Evolutionary conservation across 768 basidiomycete genomes (phyloP).

Genomic region (Mycena belliarum): DNA sequence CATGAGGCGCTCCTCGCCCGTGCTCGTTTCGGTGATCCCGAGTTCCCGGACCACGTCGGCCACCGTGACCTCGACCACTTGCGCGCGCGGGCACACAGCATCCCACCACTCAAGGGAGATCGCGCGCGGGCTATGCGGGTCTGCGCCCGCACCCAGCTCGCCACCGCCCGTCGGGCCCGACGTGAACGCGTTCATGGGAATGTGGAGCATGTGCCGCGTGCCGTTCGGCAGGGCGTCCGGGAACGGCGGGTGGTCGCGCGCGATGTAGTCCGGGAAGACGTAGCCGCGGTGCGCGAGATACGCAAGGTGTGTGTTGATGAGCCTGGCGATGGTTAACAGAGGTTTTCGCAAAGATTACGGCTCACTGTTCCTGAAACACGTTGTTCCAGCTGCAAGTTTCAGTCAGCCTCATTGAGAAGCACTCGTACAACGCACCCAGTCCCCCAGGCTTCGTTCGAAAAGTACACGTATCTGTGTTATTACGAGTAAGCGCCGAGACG

Average conservation of each 20-base stretch:
- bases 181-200: conserved; percentile 20
- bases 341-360: background rate
- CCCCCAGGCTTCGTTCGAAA: conserved; percentile 7
- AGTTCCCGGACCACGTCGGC: background rate
- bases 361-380: conserved; percentile 16
- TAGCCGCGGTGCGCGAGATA: conserved; percentile 17
- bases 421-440: background rate
- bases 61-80: conserved; percentile 4
- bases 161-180: conserved; percentile 18
- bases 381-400: conserved; percentile 2
- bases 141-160: background rate
- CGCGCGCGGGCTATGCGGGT: background rate
- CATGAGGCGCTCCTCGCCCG: conserved; percentile 5
- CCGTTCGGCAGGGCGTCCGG: conserved; percentile 8
- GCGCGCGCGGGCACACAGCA: background rate
- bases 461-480: conserved; percentile 12
- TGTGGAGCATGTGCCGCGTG: conserved; percentile 6
- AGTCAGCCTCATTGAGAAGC: background rate
- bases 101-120: conserved; percentile 12
- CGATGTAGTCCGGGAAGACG: conserved; percentile 19
- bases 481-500: background rate
- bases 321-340: too few relatives aligned
- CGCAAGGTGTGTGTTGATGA: conserved; percentile 19
- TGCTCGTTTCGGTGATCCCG: background rate
- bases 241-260: conserved; percentile 15